These are phyloP conservation scores for Keithomyces neogunnii DNA, from an alignment of 2,329 filamentous ascomycete species.

Conservation along the genomic window DNA sequence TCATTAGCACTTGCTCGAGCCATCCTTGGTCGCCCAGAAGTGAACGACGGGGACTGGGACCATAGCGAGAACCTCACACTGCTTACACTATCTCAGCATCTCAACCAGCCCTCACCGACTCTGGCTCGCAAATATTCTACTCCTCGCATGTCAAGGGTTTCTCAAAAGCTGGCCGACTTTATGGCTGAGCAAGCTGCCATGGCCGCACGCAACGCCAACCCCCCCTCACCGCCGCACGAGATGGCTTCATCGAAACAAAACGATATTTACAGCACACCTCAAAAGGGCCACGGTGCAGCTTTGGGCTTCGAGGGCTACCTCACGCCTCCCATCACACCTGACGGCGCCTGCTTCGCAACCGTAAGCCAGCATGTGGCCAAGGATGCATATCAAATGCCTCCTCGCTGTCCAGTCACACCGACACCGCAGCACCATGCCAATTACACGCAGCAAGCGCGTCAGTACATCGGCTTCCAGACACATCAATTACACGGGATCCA, in stretches of 20 bases:
- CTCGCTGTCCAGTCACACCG: conserved; percentile 54
- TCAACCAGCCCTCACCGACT: conserved; percentile 49
- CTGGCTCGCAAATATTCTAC: conserved; percentile 53
- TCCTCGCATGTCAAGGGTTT: conserved; percentile 42
- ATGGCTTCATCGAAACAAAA: conserved; percentile 39
- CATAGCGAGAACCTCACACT: conserved; percentile 61
- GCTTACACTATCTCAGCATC: conserved; percentile 48
- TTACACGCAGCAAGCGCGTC: conserved; percentile 25
- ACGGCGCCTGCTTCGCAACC: conserved; percentile 49
- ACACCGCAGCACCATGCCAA: conserved; percentile 39
- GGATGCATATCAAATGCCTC: conserved; percentile 38
- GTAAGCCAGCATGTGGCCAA: conserved; percentile 28
- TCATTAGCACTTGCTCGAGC: conserved; percentile 80
- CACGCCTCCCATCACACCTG: conserved; percentile 79
- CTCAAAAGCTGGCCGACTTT: conserved; percentile 48
- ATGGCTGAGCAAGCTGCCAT: conserved; percentile 51
- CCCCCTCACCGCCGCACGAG: conserved; percentile 54
- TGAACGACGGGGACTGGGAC: conserved; percentile 69
- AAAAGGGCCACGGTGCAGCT: conserved; percentile 61
- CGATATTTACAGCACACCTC: conserved; percentile 67
- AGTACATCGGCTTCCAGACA: conserved; percentile 29
- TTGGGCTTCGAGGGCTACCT: conserved; percentile 66
- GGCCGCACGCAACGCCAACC: conserved; percentile 37
- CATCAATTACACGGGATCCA: conserved; percentile 24
- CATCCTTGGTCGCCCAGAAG: conserved; percentile 73